Evolutionary conservation across 75 land plant genomes (phyloP).

Genomic region (Cryptomeria japonica): DNA sequence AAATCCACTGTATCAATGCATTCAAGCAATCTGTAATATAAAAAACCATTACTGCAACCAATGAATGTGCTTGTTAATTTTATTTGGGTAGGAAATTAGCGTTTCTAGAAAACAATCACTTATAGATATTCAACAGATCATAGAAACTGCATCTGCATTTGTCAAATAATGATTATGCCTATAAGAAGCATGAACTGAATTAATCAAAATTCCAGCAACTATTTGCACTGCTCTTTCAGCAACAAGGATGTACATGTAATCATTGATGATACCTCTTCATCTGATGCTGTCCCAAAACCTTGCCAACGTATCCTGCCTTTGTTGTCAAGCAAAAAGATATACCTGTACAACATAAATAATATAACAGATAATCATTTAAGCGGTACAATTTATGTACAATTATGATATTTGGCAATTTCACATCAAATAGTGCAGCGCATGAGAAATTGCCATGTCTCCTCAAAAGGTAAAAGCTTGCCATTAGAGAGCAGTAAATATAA

Average conservation of each 20-base stretch:
- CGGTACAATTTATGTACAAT: background rate
- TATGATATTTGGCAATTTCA: background rate
- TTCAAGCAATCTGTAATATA: too few species aligned
- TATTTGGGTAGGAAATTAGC: background rate
- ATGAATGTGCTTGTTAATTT: background rate
- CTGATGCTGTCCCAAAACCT: slow-evolving; percentile 77
- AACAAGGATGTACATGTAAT: slow-evolving; percentile 65
- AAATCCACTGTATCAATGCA: background rate
- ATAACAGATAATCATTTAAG: background rate
- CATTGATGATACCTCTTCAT: slow-evolving; percentile 74
- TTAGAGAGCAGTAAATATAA: background rate
- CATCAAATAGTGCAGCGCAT: background rate
- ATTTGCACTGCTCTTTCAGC: slow-evolving; percentile 50
- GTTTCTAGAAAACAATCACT: background rate
- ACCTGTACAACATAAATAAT: slow-evolving; percentile 40
- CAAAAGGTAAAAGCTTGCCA: background rate
- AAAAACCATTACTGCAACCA: background rate
- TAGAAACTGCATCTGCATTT: background rate
- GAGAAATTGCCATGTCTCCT: background rate
- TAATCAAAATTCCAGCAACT: background rate
- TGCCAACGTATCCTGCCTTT: slow-evolving; percentile 91
- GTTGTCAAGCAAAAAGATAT: slow-evolving; percentile 76
- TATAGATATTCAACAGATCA: background rate
- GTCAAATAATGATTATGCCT: background rate
- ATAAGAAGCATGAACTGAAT: background rate